These are phyloP conservation scores for Fusarium newnesense DNA, from an alignment of 2,329 filamentous ascomycete species.

Conservation along the genomic window DNA sequence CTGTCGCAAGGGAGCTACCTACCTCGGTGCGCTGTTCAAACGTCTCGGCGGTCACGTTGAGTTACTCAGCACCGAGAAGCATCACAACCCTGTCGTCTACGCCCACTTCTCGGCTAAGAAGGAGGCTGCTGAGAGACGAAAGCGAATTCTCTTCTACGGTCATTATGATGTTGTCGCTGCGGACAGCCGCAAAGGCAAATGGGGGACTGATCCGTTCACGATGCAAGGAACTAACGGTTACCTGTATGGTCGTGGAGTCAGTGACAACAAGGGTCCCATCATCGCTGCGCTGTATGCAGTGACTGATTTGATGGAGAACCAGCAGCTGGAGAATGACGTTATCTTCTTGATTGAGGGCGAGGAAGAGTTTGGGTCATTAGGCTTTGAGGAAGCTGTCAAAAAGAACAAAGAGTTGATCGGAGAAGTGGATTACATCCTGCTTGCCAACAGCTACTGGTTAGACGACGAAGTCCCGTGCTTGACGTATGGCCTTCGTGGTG, in stretches of 20 bases:
- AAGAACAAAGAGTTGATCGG: slow-evolving; percentile 87
- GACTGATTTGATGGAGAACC: slow-evolving; percentile 86
- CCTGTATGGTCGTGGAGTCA: slow-evolving; percentile 94
- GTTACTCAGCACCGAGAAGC: slow-evolving; percentile 83
- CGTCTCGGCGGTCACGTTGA: slow-evolving; percentile 89
- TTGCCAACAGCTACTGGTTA: slow-evolving; percentile 99
- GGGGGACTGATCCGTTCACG: slow-evolving; percentile 89
- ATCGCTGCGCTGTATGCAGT: slow-evolving; percentile 94
- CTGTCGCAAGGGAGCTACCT: slow-evolving; percentile 91
- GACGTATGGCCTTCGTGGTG: slow-evolving; percentile 92
- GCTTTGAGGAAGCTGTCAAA: slow-evolving; percentile 85
- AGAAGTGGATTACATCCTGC: slow-evolving; percentile 89
- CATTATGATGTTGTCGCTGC: slow-evolving; percentile 98
- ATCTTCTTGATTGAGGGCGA: slow-evolving; percentile 96
- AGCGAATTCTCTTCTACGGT: slow-evolving; percentile 94
- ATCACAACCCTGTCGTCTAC: slow-evolving; percentile 91
- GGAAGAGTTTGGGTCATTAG: slow-evolving; percentile 92
- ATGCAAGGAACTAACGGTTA: slow-evolving; percentile 91
- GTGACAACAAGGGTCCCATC: slow-evolving; percentile 97
- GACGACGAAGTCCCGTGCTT: slow-evolving; percentile 95
- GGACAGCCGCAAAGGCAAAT: slow-evolving; percentile 82
- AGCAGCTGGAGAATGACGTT: slow-evolving; percentile 85
- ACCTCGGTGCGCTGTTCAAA: slow-evolving; percentile 89
- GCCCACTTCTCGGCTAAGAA: slow-evolving; percentile 86
- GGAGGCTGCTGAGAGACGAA: slow-evolving; percentile 72